phyloP scores from a whole-genome alignment of 2,329 filamentous ascomycete genomes.

The Bipolaris sorokiniana region DNA sequence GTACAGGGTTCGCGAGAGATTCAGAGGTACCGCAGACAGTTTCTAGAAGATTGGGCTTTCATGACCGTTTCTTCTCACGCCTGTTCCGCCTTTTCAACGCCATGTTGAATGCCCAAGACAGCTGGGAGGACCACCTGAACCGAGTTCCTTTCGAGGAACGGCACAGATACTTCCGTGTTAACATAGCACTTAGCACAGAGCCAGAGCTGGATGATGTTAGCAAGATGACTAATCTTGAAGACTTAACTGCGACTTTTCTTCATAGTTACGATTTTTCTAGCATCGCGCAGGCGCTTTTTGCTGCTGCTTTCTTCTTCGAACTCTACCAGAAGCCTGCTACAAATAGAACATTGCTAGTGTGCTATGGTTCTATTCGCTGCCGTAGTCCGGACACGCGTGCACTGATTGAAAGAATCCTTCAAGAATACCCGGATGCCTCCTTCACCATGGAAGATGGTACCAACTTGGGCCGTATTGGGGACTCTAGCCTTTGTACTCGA shows the following conservation, averaged over 20 bases:
- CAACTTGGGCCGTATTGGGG: conserved; percentile 3
- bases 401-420: conserved; percentile 16
- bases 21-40: background rate
- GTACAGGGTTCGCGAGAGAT: conserved; percentile 16
- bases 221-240: conserved; percentile 18
- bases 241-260: conserved; percentile 12
- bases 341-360: conserved; percentile 1
- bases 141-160: conserved; percentile 4
- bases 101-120: conserved; percentile 15
- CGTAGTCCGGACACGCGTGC: conserved; percentile 11
- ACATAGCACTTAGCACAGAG: conserved; percentile 16
- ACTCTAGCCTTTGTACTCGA: conserved; percentile 7
- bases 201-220: conserved; percentile 13
- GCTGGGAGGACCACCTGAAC: conserved; percentile 21
- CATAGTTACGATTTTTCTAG: conserved; percentile 15
- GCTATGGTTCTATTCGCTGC: conserved; percentile 16
- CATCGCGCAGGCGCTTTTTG: conserved; percentile 11
- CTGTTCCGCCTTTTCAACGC: conserved; percentile 20
- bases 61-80: conserved; percentile 15
- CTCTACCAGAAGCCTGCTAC: conserved; percentile 7
- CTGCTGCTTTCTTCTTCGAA: conserved; percentile 21
- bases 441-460: conserved; percentile 16
- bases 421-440: conserved; percentile 15
- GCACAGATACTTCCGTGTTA: conserved; percentile 21
- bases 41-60: conserved; percentile 13